phyloP scores from a whole-genome alignment of 2,329 filamentous ascomycete genomes.

The Endothia cerciana region DNA sequence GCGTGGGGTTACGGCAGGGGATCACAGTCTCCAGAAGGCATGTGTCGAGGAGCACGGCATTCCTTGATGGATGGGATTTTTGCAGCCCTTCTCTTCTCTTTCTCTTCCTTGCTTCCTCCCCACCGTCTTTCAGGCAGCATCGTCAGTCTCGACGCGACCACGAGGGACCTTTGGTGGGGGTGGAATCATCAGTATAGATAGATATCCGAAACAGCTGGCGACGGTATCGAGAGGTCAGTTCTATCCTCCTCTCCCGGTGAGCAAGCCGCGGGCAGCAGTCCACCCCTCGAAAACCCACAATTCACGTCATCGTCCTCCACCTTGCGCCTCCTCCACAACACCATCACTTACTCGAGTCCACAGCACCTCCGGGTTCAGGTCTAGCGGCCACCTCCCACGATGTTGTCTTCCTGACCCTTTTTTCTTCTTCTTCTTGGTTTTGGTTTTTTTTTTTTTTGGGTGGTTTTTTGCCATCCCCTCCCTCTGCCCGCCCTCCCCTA shows the following conservation, averaged over 20 bases:
- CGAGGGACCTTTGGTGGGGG: not conserved
- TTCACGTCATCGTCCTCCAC: slow-evolving; percentile 20
- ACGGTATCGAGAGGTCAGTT: not conserved
- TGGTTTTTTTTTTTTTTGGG: not conserved
- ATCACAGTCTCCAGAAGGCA: not conserved
- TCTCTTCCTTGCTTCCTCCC: not conserved
- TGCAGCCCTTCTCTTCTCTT: not conserved
- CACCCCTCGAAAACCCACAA: not conserved
- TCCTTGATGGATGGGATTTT: not conserved
- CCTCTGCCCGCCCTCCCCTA: not conserved
- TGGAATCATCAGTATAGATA: too few relatives aligned
- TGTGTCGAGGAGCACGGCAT: too few relatives aligned
- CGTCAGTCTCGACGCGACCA: not conserved
- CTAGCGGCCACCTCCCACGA: not conserved
- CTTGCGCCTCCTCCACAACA: not conserved
- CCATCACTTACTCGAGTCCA: slow-evolving; percentile 8
- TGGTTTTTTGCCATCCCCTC: too few relatives aligned
- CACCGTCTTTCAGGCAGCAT: not conserved
- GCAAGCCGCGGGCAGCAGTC: slow-evolving; percentile 7
- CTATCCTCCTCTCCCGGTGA: not conserved
- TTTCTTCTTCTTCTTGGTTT: not conserved
- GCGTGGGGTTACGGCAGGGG: slow-evolving; percentile 1
- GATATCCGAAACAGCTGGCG: too few relatives aligned
- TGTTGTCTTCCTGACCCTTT: not conserved
- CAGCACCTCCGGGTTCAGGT: not conserved